phyloP scores from a whole-genome alignment of 1,139 yeast species.

The Hyphopichia buzzinii region DNA sequence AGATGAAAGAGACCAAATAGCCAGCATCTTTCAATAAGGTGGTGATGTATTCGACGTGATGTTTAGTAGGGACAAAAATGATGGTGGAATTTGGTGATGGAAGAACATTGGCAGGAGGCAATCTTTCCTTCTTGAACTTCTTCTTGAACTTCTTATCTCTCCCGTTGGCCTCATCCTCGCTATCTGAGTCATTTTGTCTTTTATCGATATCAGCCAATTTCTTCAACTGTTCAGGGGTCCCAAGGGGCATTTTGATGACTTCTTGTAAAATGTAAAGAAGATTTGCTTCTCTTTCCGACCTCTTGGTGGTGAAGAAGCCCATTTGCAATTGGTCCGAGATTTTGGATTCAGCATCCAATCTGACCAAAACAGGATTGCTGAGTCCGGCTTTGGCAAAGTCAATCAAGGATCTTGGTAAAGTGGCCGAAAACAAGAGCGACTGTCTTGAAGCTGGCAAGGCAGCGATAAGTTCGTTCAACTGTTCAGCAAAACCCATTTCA shows the following conservation, averaged over 20 bases:
- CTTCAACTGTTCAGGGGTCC: constrained; percentile 61
- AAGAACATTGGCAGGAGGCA: constrained; percentile 77
- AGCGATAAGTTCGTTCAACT: constrained; percentile 83
- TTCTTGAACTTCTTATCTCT: constrained; percentile 33
- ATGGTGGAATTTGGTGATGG: constrained; percentile 88
- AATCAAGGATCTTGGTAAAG: constrained; percentile 86
- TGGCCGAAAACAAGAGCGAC: constrained; percentile 88
- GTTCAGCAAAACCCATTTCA: constrained; percentile 97
- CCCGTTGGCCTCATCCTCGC: constrained; percentile 26
- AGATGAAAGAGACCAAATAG: constrained; percentile 82
- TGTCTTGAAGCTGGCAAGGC: constrained; percentile 82
- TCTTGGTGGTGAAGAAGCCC: constrained; percentile 80
- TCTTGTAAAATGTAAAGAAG: constrained; percentile 73
- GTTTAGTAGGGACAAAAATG: constrained; percentile 93
- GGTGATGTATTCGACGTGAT: constrained; percentile 91
- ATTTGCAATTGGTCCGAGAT: constrained; percentile 87
- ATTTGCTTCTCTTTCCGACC: constrained; percentile 88
- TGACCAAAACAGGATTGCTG: constrained; percentile 83
- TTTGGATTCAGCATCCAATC: constrained; percentile 89
- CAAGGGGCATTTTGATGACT: constrained; percentile 80
- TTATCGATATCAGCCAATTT: constrained; percentile 49
- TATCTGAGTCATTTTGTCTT: constrained; percentile 49
- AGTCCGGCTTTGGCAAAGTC: constrained; percentile 98
- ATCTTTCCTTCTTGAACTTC: constrained; percentile 51
- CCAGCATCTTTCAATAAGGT: constrained; percentile 71